phyloP scores from a whole-genome alignment of 495 filamentous ascomycete genomes.

The Penicillium lividum region DNA sequence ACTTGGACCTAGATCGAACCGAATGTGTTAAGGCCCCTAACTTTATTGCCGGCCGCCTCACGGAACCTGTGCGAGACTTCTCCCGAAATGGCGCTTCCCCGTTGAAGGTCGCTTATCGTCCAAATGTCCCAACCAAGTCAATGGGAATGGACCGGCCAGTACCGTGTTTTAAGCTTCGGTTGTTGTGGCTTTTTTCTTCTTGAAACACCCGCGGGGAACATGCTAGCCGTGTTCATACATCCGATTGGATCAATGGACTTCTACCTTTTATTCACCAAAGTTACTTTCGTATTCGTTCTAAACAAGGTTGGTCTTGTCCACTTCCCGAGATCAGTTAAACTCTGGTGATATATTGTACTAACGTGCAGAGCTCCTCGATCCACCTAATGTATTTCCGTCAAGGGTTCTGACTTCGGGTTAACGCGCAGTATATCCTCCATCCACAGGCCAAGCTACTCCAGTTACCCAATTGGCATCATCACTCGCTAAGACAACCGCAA shows the following conservation, averaged over 20 bases:
- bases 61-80: slow-evolving; percentile 7
- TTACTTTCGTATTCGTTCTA: neutral
- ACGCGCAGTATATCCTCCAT: slow-evolving; percentile 12
- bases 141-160: neutral
- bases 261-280: neutral
- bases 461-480: slow-evolving; percentile 49
- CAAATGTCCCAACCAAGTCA: neutral
- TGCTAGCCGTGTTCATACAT: neutral
- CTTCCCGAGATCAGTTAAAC: neutral
- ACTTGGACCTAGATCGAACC: neutral
- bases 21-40: neutral
- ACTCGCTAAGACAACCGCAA: slow-evolving; percentile 50
- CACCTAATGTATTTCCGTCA: no score
- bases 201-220: neutral
- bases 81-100: neutral
- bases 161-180: neutral
- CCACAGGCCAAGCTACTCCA: slow-evolving; percentile 7
- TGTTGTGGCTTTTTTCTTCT: neutral
- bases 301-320: neutral
- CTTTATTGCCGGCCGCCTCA: neutral
- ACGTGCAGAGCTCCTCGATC: no score
- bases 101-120: neutral
- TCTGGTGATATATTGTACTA: no score
- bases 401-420: neutral
- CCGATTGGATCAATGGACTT: neutral